These are phyloP conservation scores for Geranomyces michiganensis DNA, from an alignment of 192 early-diverging fungal species.

Conservation along the genomic window DNA sequence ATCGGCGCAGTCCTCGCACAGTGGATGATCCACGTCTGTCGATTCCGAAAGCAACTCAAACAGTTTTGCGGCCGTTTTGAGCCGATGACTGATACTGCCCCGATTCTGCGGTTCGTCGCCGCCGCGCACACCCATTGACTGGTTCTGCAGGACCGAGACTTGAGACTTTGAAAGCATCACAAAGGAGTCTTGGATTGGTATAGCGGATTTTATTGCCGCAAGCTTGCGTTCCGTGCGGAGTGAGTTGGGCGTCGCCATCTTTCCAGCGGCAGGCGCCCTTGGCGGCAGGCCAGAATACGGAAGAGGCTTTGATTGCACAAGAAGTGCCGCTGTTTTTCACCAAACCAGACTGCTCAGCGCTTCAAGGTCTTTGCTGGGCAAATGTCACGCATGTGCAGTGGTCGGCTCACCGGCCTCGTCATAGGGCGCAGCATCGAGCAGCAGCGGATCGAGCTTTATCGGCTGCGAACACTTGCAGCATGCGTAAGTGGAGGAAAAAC, in stretches of 20 bases:
- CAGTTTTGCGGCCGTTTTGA: constrained; percentile 67
- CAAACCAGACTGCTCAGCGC: constrained; percentile 5
- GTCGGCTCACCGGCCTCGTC: constrained; percentile 59
- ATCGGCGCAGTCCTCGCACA: constrained; percentile 92
- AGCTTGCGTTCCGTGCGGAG: constrained; percentile 19
- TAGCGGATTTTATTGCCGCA: constrained; percentile 14
- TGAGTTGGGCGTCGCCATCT: background rate
- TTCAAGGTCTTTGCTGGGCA: background rate
- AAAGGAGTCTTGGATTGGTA: constrained; percentile 58
- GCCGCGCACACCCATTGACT: background rate
- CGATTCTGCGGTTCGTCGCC: constrained; percentile 16
- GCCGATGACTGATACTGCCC: constrained; percentile 51
- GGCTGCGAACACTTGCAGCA: constrained; percentile 71
- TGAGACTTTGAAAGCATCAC: constrained; percentile 62
- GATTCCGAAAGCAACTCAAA: constrained; percentile 79
- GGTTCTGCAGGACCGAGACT: constrained; percentile 31
- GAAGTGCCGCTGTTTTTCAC: constrained; percentile 12
- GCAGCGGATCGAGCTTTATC: constrained; percentile 65
- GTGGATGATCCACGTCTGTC: constrained; percentile 76
- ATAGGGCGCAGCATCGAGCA: constrained; percentile 52
- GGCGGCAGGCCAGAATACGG: background rate
- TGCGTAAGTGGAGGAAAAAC: constrained; percentile 29
- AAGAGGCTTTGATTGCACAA: background rate
- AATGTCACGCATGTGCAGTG: background rate
- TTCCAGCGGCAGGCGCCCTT: too few relatives aligned